phyloP scores from a whole-genome alignment of 1,139 yeast genomes.

The Pichia inconspicua region DNA sequence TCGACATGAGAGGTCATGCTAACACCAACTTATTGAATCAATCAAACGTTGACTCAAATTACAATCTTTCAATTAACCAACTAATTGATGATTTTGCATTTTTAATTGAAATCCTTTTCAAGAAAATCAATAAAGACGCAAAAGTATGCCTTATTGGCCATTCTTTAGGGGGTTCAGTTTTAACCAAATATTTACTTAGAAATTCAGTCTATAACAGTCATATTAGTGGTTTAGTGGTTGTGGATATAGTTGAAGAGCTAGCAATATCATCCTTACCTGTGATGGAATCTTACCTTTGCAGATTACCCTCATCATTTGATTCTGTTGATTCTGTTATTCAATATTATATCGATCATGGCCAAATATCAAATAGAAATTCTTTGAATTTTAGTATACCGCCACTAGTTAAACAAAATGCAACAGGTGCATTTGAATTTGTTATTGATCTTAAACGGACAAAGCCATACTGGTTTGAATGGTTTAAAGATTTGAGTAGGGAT shows the following conservation, averaged over 20 bases:
- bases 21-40: slow-evolving; percentile 30
- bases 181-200: slow-evolving; percentile 40
- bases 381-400: slow-evolving; percentile 78
- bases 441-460: slow-evolving; percentile 54
- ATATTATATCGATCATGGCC: slow-evolving; percentile 60
- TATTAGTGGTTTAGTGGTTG: slow-evolving; percentile 59
- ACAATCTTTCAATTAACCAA: slow-evolving; percentile 35
- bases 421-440: slow-evolving; percentile 41
- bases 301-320: slow-evolving; percentile 54
- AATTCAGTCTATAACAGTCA: slow-evolving; percentile 11
- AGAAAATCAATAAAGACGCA: slow-evolving; percentile 19
- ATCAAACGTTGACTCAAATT: slow-evolving; percentile 21
- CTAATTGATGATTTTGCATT: slow-evolving; percentile 51
- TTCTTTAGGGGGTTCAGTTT: slow-evolving; percentile 84
- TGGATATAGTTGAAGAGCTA: slow-evolving; percentile 92
- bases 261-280: slow-evolving; percentile 62
- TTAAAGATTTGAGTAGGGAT: slow-evolving; percentile 53
- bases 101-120: slow-evolving; percentile 35
- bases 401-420: slow-evolving; percentile 31
- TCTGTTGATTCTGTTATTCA: slow-evolving; percentile 56
- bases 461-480: slow-evolving; percentile 80
- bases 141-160: slow-evolving; percentile 63
- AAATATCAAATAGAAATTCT: slow-evolving; percentile 51
- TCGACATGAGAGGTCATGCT: slow-evolving; percentile 86
- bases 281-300: slow-evolving; percentile 57